A percentile compares a stretch with the other conserved stretches of the same genome.
phyloP scores from a whole-genome alignment of 2,329 filamentous ascomycete genomes.

The Boeremia exigua region DNA sequence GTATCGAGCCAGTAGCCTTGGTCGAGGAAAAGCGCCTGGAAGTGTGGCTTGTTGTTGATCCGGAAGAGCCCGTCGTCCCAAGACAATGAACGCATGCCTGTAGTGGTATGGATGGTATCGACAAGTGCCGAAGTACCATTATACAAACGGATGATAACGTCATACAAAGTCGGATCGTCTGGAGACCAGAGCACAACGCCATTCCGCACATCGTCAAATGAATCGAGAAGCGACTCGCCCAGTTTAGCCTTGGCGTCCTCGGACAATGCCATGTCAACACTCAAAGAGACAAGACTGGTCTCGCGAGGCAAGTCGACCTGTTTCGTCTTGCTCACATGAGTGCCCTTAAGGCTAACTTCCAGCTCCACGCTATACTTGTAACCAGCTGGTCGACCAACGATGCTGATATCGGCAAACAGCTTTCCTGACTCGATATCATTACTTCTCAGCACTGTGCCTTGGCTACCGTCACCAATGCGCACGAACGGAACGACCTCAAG shows the following conservation, averaged over 20 bases:
- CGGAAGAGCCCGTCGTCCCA: constrained; percentile 68
- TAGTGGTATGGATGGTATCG: constrained; percentile 65
- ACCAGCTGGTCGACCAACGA: constrained; percentile 58
- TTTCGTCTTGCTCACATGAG: constrained; percentile 54
- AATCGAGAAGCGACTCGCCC: constrained; percentile 35
- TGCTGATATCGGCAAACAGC: constrained; percentile 58
- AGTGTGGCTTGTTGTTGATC: constrained; percentile 64
- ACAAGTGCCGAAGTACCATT: constrained; percentile 51
- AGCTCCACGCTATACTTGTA: constrained; percentile 60
- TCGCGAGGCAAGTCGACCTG: constrained; percentile 57
- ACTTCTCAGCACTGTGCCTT: constrained; percentile 64
- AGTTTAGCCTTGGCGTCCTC: constrained; percentile 51
- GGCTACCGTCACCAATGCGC: constrained; percentile 61
- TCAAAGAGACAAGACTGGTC: constrained; percentile 56
- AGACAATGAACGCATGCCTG: constrained; percentile 65
- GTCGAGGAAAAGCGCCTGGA: constrained; percentile 66
- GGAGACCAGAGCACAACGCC: constrained; percentile 69
- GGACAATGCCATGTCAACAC: constrained; percentile 58
- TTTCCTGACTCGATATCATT: constrained; percentile 61
- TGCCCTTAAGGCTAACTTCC: constrained; percentile 59
- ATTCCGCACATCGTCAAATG: constrained; percentile 47
- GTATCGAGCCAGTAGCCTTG: constrained; percentile 70
- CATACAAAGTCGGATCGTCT: constrained; percentile 64
- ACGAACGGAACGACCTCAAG: constrained; percentile 61
- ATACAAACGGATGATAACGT: constrained; percentile 60